A percentile compares a stretch with the other conserved stretches of the same genome.
Conservation (phyloP, 306 rosid species). For the Glycine soja region DNA sequence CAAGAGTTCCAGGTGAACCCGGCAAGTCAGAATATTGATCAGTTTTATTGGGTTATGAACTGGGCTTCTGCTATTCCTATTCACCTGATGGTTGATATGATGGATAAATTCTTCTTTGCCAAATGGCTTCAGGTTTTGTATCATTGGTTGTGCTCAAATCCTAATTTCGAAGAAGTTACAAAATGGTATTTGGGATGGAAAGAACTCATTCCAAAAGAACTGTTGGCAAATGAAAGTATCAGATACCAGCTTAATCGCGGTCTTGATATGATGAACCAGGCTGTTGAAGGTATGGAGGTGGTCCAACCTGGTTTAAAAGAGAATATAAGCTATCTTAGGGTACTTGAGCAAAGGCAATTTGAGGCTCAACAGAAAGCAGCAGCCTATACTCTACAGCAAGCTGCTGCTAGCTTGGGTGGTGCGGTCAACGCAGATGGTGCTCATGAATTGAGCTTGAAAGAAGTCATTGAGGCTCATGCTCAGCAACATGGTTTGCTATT, state of each 20-base stretch:
- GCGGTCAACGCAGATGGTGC: slow-evolving; percentile 60
- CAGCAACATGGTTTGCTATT: slow-evolving; percentile 74
- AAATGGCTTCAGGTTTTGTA: slow-evolving; percentile 90
- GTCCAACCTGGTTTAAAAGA: slow-evolving; percentile 92
- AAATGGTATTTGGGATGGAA: slow-evolving; percentile 94
- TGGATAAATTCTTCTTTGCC: slow-evolving; percentile 79
- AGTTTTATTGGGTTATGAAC: slow-evolving; percentile 84
- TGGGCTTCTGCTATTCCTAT: slow-evolving; percentile 87
- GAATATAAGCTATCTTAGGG: slow-evolving; percentile 79
- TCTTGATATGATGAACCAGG: slow-evolving; percentile 91
- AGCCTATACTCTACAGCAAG: slow-evolving; percentile 69
- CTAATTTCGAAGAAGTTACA: slow-evolving; percentile 86
- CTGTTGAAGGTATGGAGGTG: slow-evolving; percentile 87
- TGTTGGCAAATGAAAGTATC: slow-evolving; percentile 78
- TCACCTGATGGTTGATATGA: slow-evolving; percentile 89
- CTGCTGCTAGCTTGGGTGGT: slow-evolving; percentile 64
- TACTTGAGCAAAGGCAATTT: slow-evolving; percentile 85
- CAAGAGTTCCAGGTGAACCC: slow-evolving; percentile 96
- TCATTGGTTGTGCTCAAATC: slow-evolving; percentile 83
- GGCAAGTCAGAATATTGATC: slow-evolving; percentile 80
- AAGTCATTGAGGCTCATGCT: slow-evolving; percentile 83
- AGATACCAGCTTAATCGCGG: slow-evolving; percentile 79
- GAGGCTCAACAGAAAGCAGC: slow-evolving; percentile 92
- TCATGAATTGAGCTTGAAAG: slow-evolving; percentile 82
- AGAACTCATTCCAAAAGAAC: slow-evolving; percentile 82